Evolutionary conservation across 1,284 basidiomycete species (phyloP).

Genomic region (Ustilago crameri): DNA sequence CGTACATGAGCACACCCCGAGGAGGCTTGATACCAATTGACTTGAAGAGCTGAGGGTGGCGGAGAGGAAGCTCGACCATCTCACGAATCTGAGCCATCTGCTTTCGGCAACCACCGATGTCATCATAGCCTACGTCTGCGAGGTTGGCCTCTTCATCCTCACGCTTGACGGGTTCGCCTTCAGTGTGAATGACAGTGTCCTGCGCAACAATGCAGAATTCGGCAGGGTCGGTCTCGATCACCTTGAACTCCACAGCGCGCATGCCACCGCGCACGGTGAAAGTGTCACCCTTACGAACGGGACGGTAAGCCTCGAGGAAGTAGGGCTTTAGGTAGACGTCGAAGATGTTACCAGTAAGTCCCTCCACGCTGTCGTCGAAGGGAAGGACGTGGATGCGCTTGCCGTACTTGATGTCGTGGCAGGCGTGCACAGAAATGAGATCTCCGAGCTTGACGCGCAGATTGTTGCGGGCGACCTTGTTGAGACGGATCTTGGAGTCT

Average conservation of each 20-base stretch:
- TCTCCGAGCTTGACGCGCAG: conserved; percentile 97
- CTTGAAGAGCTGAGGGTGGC: conserved; percentile 99
- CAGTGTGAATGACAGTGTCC: conserved; percentile 95
- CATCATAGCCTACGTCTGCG: conserved; percentile 97
- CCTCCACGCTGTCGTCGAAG: conserved; percentile 98
- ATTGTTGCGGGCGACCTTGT: conserved; percentile 98
- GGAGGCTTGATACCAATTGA: conserved; percentile 99
- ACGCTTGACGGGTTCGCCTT: conserved; percentile 98
- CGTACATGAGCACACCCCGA: conserved; percentile 72
- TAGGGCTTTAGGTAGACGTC: conserved; percentile 99
- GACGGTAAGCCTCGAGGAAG: conserved; percentile 98
- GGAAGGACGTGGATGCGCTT: conserved; percentile 97
- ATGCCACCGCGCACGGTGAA: conserved; percentile 93
- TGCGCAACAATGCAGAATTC: conserved; percentile 97
- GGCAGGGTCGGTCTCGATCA: conserved; percentile 87
- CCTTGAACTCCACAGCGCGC: conserved; percentile 91
- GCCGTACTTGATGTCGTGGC: conserved; percentile 98
- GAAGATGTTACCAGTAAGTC: conserved; percentile 95
- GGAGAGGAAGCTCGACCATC: conserved; percentile 95
- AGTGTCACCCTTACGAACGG: conserved; percentile 94
- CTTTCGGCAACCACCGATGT: conserved; percentile 98
- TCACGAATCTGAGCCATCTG: conserved; percentile 99
- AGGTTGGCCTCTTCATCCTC: conserved; percentile 98
- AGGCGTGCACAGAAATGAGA: conserved; percentile 92
- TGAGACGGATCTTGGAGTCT: conserved; percentile 96